Base-by-base conservation (phyloP, 2,329 filamentous ascomycete species). In the Alternaria ethzedia region DNA sequence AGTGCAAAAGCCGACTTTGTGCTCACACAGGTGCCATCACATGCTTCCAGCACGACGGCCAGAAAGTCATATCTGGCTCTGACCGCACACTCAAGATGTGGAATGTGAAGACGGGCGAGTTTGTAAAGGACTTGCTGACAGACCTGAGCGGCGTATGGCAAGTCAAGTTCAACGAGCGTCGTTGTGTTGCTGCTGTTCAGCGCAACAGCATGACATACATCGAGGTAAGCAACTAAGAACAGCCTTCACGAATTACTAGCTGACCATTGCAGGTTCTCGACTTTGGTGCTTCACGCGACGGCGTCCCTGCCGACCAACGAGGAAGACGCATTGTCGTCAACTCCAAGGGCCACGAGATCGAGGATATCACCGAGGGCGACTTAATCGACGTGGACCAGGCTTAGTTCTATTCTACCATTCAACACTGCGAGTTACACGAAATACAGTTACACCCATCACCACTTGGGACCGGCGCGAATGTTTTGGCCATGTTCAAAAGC, bases 131-230 rank as follows among this genome's bases (percentile, higher is more conserved):
- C 80, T 86, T 99, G 45, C 85, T 99, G 74, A 97, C 93, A 13
- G 94, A 97, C 75, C 86, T 99, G 36, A 95, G 91, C 70, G 94
- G 95, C n/a, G 96, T 99, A 8, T 99, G 96, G 96, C 96, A 99
- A 83, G 96, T 99, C 74, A 96, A 96, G 75, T 99, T 99, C 82
- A 94, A 99, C 75, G 93, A 96, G 77, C 87, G 96, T 70, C 88
- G 95, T 78, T 99, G 96, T 79, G 96, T 99, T 61, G 96, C 96
- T 63, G 96, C 96, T 47, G 96, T 99, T 60, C 96, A 99, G 84
- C 88, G 96, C 59, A 93, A 97, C 69, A 90, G 89, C 73, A 82
- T 97, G 73, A 99, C 96, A 20, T 99, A 97, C 79, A 94, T 99
- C 62, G 96, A 99, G 88, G 96, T 83, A 69, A 59, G 63, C n/a